Evolutionary conservation across 2,329 filamentous ascomycete genomes (phyloP).

Genomic region (Talaromyces sp.): DNA sequence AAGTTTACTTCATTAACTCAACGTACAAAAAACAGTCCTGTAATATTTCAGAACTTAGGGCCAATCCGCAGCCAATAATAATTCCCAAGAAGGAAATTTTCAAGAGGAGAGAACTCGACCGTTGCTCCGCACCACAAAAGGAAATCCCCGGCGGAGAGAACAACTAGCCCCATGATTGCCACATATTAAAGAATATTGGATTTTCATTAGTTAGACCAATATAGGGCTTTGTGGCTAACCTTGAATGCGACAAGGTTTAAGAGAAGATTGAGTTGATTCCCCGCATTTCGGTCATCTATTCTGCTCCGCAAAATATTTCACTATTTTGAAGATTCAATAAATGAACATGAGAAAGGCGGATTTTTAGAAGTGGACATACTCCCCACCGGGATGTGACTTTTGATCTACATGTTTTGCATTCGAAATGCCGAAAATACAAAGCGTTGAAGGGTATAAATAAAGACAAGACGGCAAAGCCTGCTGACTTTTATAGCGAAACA

Average conservation of each 20-base stretch:
- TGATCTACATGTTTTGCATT: neutral
- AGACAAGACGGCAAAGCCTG: too few relatives aligned
- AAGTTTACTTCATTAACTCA: too few relatives aligned
- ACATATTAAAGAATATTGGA: too few relatives aligned
- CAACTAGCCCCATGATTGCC: too few relatives aligned
- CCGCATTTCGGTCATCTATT: neutral
- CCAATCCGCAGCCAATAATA: neutral
- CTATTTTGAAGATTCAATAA: neutral
- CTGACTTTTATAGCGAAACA: neutral
- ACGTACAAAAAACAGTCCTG: too few relatives aligned
- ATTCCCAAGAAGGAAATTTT: neutral
- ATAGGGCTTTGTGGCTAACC: neutral
- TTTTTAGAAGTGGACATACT: neutral
- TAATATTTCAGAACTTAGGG: neutral
- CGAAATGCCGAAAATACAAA: neutral
- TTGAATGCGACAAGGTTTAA: neutral
- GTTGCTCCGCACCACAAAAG: neutral
- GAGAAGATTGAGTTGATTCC: neutral
- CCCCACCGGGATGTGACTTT: neutral
- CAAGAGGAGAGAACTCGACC: neutral
- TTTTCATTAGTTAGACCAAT: neutral
- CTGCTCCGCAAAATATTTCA: neutral
- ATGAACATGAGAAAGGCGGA: neutral
- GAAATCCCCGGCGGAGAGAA: neutral
- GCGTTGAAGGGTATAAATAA: neutral